phyloP scores from a whole-genome alignment of 331 rosid genomes.

The Malus hybrid region DNA sequence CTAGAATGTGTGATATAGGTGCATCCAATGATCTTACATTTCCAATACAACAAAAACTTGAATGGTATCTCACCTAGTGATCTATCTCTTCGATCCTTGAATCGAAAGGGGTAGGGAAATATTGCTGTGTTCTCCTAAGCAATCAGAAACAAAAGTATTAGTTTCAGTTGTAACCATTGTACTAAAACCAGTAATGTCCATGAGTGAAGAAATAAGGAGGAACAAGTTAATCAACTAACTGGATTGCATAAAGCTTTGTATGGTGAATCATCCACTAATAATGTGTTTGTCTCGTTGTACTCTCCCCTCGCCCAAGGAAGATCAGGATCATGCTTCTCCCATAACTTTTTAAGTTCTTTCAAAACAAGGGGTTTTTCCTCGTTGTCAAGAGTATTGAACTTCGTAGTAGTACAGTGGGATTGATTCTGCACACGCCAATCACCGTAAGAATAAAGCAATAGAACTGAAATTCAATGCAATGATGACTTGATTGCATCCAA shows the following conservation, averaged over 20 bases:
- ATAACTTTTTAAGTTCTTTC: constrained; percentile 72
- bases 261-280: constrained; percentile 91
- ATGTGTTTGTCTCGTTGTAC: constrained; percentile 69
- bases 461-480: neutral
- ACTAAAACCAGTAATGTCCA: neutral
- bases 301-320: constrained; percentile 84
- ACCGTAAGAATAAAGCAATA: neutral
- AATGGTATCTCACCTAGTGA: constrained; percentile 59
- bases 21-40: too few species aligned
- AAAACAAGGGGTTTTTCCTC: constrained; percentile 58
- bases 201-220: neutral
- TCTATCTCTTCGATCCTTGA: constrained; percentile 29
- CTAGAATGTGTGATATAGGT: neutral
- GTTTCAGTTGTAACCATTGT: neutral
- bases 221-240: constrained; percentile 35
- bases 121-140: constrained; percentile 66
- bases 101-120: constrained; percentile 59
- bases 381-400: constrained; percentile 54
- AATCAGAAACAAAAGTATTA: constrained; percentile 15
- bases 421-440: constrained; percentile 49
- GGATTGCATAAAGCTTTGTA: constrained; percentile 85
- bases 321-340: constrained; percentile 59
- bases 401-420: constrained; percentile 66
- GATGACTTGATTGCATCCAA: neutral
- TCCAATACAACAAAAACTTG: neutral